These are phyloP conservation scores for Fusarium sp. DNA, from an alignment of 2,329 filamentous ascomycete species.

Conservation along the genomic window DNA sequence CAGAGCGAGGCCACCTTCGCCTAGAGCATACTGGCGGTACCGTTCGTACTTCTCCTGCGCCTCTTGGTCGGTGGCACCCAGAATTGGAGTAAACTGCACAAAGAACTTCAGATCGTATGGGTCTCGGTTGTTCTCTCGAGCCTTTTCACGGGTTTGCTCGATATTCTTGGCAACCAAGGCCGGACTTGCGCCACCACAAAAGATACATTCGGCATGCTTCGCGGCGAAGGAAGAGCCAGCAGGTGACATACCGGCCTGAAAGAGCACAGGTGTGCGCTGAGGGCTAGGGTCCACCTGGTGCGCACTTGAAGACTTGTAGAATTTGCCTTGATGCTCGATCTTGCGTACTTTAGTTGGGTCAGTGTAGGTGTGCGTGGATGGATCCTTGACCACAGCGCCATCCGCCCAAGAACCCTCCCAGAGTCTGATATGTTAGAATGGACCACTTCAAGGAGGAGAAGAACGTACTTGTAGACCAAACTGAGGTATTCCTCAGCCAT, in stretches of 20 bases:
- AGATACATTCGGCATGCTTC: constrained; percentile 50
- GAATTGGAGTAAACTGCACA: constrained; percentile 55
- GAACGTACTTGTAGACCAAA: constrained; percentile 47
- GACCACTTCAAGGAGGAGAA: not conserved
- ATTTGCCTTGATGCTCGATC: constrained; percentile 48
- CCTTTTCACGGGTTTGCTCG: constrained; percentile 54
- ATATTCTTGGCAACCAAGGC: constrained; percentile 54
- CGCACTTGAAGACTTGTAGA: constrained; percentile 14
- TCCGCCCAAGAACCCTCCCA: constrained; percentile 65
- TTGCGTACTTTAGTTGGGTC: constrained; percentile 49
- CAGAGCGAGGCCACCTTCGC: constrained; percentile 56
- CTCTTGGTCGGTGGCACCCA: constrained; percentile 57
- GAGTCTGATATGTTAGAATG: constrained; percentile 39
- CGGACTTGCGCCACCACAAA: constrained; percentile 56
- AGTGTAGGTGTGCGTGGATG: constrained; percentile 45
- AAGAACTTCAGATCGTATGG: constrained; percentile 56
- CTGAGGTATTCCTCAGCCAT: constrained; percentile 22
- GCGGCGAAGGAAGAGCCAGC: constrained; percentile 57
- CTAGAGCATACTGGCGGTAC: constrained; percentile 55
- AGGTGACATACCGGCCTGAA: constrained; percentile 59
- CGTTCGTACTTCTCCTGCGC: constrained; percentile 56
- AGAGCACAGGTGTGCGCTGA: constrained; percentile 59
- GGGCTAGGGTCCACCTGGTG: constrained; percentile 46
- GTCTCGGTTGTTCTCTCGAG: constrained; percentile 51
- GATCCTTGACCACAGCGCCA: constrained; percentile 47